Base-by-base conservation (phyloP, 768 basidiomycete species). In the Hygrophorus russula region DNA sequence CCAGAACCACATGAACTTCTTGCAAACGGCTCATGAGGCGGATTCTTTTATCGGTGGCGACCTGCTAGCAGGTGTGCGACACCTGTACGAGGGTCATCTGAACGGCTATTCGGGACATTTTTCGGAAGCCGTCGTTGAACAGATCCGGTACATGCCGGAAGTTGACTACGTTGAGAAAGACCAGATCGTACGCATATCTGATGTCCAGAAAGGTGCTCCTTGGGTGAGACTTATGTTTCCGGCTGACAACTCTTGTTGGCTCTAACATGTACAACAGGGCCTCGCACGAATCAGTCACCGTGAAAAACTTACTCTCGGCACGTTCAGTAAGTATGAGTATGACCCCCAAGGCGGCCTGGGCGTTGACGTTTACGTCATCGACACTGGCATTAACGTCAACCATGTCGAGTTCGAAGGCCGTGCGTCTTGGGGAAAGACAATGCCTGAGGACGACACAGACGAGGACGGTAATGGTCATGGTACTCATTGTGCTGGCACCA, bases 401-500 rank as follows among this genome's bases (percentile, higher is more conserved):
- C 96, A 98, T 60, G 65, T 67, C 15, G 87, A 97, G 54, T 93
- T 98, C 53, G 78, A 84, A 55, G 90, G 86, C 17, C 88, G 92
- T 46, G 91, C 91, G 1, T 63, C 54, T 10, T 98, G 96, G 96
- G 96, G 94, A 36, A 84, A 80, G 70, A 98, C 96, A 14, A 73
- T 98, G 49, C 91, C 94, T 6, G 39, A 56, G 54, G 78, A 83
- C 53, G 92, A 94, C 51, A 72, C 71, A 3, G 94, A 98, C 53
- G 74, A 76, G 50, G 96, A 98, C 54, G 87, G 79, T 45, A 97
- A 98, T 61, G 96, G 96, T 49, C 96, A 99, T 56, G 96, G 94
- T 32, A 76, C 86, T 27, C 91, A 93, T 60, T 93, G 90, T 52
- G 92, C 93, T 36, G 93, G 93, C 42, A 99, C 93, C 24, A 93